Percentiles rank a stretch among this genome's conserved stretches.
Evolutionary conservation across 208 protist genomes (phyloP).

Genomic region (Blechomonas ayalai): DNA sequence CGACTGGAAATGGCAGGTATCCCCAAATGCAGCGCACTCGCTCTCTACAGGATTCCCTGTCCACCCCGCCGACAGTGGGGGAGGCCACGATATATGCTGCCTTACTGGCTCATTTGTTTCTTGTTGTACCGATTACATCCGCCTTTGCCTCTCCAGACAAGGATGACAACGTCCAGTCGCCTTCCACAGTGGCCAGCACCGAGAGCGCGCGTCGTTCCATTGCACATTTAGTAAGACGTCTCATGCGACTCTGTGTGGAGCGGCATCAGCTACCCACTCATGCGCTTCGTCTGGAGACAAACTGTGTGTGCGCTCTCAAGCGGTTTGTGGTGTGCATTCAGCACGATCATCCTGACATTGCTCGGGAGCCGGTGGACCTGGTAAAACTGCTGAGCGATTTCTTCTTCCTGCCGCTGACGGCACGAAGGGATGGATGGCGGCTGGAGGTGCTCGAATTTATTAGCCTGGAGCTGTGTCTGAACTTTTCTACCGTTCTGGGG

Average conservation of each 20-base stretch:
- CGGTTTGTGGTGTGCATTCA: conserved; percentile 19
- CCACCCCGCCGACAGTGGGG: conserved; percentile 4
- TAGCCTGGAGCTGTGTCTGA: conserved; percentile 28
- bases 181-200: not conserved
- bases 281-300: conserved; percentile 41
- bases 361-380: conserved; percentile 19
- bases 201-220: not conserved
- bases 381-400: conserved; percentile 46
- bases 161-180: not conserved
- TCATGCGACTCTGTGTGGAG: conserved; percentile 5
- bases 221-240: not conserved
- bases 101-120: conserved; percentile 8
- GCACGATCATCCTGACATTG: conserved; percentile 35
- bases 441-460: conserved; percentile 50
- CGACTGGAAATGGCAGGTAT: too few relatives aligned
- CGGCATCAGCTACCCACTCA: conserved; percentile 37
- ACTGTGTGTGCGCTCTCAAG: conserved; percentile 34
- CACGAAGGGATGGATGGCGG: conserved; percentile 55
- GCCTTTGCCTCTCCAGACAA: conserved; percentile 3
- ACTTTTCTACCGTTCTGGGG: conserved; percentile 28
- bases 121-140: conserved; percentile 10
- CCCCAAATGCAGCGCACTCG: too few relatives aligned
- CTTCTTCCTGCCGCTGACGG: conserved; percentile 32
- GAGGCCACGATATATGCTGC: conserved; percentile 15
- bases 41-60: too few relatives aligned